phyloP scores from a whole-genome alignment of 1,284 basidiomycete species.

The Pseudozyma tsukubaensis region DNA sequence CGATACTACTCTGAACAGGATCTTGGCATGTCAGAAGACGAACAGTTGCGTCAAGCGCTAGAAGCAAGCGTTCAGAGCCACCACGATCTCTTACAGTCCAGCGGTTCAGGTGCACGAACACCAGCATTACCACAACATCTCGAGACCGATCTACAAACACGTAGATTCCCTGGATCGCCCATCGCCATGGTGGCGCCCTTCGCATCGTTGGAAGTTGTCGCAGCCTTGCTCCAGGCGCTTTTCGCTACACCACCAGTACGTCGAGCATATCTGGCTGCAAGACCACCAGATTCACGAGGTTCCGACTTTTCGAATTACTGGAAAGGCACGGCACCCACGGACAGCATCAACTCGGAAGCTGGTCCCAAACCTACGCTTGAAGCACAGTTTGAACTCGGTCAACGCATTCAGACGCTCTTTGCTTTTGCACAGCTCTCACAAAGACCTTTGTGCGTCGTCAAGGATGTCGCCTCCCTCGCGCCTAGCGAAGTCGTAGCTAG shows the following conservation, averaged over 20 bases:
- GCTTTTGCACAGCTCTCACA: slow-evolving; percentile 36
- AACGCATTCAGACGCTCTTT: slow-evolving; percentile 47
- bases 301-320: slow-evolving; percentile 43
- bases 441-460: slow-evolving; percentile 34
- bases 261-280: slow-evolving; percentile 22
- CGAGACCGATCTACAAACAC: slow-evolving; percentile 22
- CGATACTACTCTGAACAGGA: slow-evolving; percentile 10
- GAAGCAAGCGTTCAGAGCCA: slow-evolving; percentile 53
- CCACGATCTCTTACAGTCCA: slow-evolving; percentile 28
- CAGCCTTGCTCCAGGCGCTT: slow-evolving; percentile 37
- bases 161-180: slow-evolving; percentile 27
- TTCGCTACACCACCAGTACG: slow-evolving; percentile 35
- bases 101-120: slow-evolving; percentile 29
- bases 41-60: slow-evolving; percentile 49
- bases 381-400: slow-evolving; percentile 27
- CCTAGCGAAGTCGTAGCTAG: slow-evolving; percentile 33
- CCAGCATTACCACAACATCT: slow-evolving; percentile 41
- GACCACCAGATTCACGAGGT: slow-evolving; percentile 25
- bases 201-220: slow-evolving; percentile 38
- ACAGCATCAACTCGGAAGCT: not conserved
- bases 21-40: slow-evolving; percentile 45
- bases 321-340: slow-evolving; percentile 36
- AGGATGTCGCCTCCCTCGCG: slow-evolving; percentile 30
- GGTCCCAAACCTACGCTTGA: slow-evolving; percentile 10
- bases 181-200: slow-evolving; percentile 46